phyloP scores from a whole-genome alignment of 352 stramenopile genomes.

The Globisporangium irregulare region DNA sequence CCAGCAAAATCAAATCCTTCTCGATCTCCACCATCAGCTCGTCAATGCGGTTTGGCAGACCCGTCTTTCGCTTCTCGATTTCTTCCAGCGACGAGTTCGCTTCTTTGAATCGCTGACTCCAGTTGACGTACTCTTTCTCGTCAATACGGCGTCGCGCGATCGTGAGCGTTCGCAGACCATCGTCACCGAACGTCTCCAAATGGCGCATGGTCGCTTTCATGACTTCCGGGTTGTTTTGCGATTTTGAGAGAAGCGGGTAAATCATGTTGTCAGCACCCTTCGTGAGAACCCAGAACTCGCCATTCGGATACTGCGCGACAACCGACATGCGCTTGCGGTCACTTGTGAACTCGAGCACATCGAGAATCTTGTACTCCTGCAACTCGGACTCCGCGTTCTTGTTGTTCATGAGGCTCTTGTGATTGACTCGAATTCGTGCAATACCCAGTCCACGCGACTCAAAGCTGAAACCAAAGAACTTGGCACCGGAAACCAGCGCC shows the following conservation, averaged over 20 bases:
- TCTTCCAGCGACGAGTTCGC: conserved; percentile 71
- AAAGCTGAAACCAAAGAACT: conserved; percentile 77
- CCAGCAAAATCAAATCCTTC: conserved; percentile 74
- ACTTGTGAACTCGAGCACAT: conserved; percentile 96
- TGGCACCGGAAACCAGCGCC: conserved; percentile 85
- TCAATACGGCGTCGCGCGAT: conserved; percentile 62
- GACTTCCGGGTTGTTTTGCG: conserved; percentile 51
- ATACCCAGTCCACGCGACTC: conserved; percentile 60
- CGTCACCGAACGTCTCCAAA: conserved; percentile 76
- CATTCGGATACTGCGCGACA: conserved; percentile 66
- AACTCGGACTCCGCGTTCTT: conserved; percentile 36
- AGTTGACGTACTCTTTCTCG: conserved; percentile 57
- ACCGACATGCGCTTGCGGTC: conserved; percentile 81
- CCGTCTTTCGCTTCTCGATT: conserved; percentile 79
- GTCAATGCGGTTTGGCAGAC: conserved; percentile 64
- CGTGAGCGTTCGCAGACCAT: conserved; percentile 83
- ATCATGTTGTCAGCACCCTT: conserved; percentile 95
- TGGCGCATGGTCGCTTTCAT: conserved; percentile 61
- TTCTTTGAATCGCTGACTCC: conserved; percentile 58
- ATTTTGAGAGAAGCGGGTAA: conserved; percentile 69
- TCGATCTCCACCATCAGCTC: conserved; percentile 77
- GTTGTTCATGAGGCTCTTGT: conserved; percentile 41
- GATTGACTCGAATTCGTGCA: conserved; percentile 54
- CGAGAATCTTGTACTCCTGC: conserved; percentile 83
- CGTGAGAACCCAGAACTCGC: conserved; percentile 64